phyloP scores from a whole-genome alignment of 2,329 filamentous ascomycete species.

The Penicillium psychrosexuale region DNA sequence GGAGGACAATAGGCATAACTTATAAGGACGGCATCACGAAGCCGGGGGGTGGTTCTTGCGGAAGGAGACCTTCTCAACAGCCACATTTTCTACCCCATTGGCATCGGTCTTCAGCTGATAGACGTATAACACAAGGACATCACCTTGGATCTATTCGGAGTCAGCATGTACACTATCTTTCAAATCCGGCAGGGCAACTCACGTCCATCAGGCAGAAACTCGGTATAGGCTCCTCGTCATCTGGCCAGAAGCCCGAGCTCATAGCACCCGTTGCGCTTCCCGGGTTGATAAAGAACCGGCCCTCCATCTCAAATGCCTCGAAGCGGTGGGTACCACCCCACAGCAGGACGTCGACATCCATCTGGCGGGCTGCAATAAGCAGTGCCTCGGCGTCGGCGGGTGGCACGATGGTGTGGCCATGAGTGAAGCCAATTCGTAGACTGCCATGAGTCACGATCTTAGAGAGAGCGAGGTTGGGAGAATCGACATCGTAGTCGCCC shows the following conservation, averaged over 20 bases:
- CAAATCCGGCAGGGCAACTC: slow-evolving; percentile 45
- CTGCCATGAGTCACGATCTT: slow-evolving; percentile 69
- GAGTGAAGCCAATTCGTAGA: slow-evolving; percentile 67
- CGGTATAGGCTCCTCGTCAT: slow-evolving; percentile 69
- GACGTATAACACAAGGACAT: slow-evolving; percentile 91
- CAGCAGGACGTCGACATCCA: slow-evolving; percentile 67
- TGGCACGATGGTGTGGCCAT: slow-evolving; percentile 66
- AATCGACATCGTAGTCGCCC: slow-evolving; percentile 66
- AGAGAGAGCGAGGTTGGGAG: slow-evolving; percentile 61
- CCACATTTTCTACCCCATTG: slow-evolving; percentile 73
- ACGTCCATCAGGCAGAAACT: slow-evolving; percentile 99
- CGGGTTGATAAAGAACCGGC: slow-evolving; percentile 69
- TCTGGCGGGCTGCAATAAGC: slow-evolving; percentile 65
- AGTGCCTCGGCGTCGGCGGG: slow-evolving; percentile 66
- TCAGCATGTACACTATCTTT: slow-evolving; percentile 10
- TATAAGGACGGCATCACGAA: slow-evolving; percentile 40
- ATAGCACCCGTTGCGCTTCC: slow-evolving; percentile 66
- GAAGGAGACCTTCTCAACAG: slow-evolving; percentile 82
- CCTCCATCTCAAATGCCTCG: slow-evolving; percentile 69
- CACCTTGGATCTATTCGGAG: slow-evolving; percentile 74
- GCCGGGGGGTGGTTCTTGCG: slow-evolving; percentile 68
- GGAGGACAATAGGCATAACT: neutral
- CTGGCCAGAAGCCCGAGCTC: slow-evolving; percentile 57
- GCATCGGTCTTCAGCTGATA: slow-evolving; percentile 79
- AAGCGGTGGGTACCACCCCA: slow-evolving; percentile 70